phyloP scores from a whole-genome alignment of 2,329 filamentous ascomycete genomes.

The Trichoderma simmonsii region DNA sequence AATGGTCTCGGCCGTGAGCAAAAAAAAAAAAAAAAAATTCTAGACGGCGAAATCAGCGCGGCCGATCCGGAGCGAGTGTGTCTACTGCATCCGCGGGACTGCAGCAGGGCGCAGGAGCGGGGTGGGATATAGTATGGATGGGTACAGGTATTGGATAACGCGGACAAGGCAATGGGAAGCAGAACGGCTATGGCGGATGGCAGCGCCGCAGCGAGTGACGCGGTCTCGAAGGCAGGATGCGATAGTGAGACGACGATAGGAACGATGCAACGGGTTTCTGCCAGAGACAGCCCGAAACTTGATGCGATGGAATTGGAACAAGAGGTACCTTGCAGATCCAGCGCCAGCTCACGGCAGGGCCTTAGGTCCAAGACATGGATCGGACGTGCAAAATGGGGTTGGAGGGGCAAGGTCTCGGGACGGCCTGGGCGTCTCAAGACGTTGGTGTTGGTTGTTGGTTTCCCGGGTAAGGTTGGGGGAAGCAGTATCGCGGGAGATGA shows the following conservation, averaged over 20 bases:
- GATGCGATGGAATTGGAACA: conserved; percentile 17
- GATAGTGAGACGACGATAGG: not conserved
- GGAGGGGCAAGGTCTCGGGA: conserved; percentile 7
- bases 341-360: not conserved
- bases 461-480: not conserved
- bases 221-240: not conserved
- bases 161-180: not conserved
- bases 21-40: not conserved
- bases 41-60: conserved; percentile 15
- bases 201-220: not conserved
- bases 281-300: not conserved
- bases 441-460: not conserved
- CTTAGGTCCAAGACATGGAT: conserved; percentile 17
- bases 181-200: not conserved
- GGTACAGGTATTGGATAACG: not conserved
- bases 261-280: not conserved
- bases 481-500: not conserved
- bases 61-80: conserved; percentile 9
- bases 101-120: conserved; percentile 16
- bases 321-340: conserved; percentile 26
- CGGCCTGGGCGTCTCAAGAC: conserved; percentile 8
- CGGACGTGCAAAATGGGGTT: not conserved
- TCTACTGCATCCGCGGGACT: conserved; percentile 11
- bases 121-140: not conserved
- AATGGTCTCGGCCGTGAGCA: not conserved